Conservation (phyloP, 345 rosid genomes). For the Citrus reticulata region DNA sequence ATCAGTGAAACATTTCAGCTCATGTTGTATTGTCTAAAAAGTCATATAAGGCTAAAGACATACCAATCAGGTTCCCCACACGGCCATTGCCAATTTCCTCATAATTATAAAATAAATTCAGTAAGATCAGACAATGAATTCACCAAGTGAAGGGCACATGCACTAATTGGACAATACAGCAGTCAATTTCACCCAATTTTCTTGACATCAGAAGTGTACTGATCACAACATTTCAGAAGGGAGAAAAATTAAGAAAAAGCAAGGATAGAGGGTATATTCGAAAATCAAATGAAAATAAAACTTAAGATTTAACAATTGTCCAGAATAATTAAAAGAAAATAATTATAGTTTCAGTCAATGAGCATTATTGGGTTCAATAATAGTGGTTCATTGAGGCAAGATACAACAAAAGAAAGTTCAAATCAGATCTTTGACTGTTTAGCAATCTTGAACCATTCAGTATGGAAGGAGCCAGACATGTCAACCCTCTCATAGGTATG, state of each 20-base stretch:
- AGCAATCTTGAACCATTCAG: conserved; percentile 33
- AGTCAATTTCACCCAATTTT: not conserved
- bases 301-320: not conserved
- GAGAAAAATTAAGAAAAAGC: not conserved
- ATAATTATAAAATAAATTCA: not conserved
- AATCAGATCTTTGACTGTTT: conserved; percentile 17
- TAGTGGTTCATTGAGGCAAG: not conserved
- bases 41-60: not conserved
- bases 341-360: not conserved
- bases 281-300: not conserved
- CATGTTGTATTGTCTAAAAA: not conserved
- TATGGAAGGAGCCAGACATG: conserved; percentile 26
- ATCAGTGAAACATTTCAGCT: not conserved
- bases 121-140: not conserved
- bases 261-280: not conserved
- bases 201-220: not conserved
- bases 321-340: not conserved
- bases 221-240: not conserved
- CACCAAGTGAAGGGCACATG: not conserved
- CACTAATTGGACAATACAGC: not conserved
- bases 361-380: conserved; percentile 14
- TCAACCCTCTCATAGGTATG: conserved; percentile 28
- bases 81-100: not conserved
- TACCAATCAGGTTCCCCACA: not conserved
- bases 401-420: not conserved